Conservation (phyloP, 805 yeast species). For the Ogataea minuta region DNA sequence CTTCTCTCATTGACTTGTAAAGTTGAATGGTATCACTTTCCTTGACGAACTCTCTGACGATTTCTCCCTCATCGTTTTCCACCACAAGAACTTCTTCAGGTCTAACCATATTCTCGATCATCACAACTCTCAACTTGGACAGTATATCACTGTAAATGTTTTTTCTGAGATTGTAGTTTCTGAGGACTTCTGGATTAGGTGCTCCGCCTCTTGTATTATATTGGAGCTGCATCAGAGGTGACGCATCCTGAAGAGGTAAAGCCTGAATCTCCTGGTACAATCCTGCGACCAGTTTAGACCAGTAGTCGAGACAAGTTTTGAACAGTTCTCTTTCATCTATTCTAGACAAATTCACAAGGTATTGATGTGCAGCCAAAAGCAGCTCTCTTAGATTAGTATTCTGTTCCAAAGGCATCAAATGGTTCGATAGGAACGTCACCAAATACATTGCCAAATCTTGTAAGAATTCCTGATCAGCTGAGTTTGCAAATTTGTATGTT, state of each 20-base stretch:
- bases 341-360: conserved; percentile 78
- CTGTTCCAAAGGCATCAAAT: conserved; percentile 62
- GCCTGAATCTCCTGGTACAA: conserved; percentile 83
- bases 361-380: conserved; percentile 70
- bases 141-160: conserved; percentile 78
- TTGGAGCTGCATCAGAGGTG: conserved; percentile 73
- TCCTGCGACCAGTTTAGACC: conserved; percentile 82
- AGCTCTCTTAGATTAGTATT: conserved; percentile 50
- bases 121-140: conserved; percentile 83
- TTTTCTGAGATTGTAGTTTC: conserved; percentile 79
- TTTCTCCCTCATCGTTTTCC: conserved; percentile 98
- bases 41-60: conserved; percentile 93
- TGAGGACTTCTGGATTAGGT: conserved; percentile 74
- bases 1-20: conserved; percentile 94
- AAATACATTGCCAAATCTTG: conserved; percentile 94
- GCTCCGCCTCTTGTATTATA: conserved; percentile 65
- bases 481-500: conserved; percentile 70
- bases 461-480: conserved; percentile 87
- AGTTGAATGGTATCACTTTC: conserved; percentile 96
- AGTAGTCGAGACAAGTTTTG: conserved; percentile 92
- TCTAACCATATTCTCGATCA: conserved; percentile 95
- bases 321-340: conserved; percentile 95
- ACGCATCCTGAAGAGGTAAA: conserved; percentile 66
- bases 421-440: conserved; percentile 78
- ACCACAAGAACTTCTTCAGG: conserved; percentile 98